phyloP scores from a whole-genome alignment of 2,329 filamentous ascomycete genomes.

The Akanthomyces muscarius region DNA sequence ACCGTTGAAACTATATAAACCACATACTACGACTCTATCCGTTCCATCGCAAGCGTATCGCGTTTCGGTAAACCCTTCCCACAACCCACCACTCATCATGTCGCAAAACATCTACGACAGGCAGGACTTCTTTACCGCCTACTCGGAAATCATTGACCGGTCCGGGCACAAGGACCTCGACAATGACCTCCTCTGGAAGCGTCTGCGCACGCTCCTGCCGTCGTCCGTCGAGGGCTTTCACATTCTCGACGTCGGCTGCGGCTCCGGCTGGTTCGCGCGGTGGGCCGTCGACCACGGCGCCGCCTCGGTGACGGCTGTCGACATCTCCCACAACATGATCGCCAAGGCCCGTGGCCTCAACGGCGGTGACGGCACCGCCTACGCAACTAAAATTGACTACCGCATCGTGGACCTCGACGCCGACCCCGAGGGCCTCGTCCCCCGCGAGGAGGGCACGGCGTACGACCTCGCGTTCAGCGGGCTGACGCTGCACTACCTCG shows the following conservation, averaged over 20 bases:
- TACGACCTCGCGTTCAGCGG: slow-evolving; percentile 40
- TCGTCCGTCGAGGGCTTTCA: slow-evolving; percentile 24
- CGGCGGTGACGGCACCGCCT: slow-evolving; percentile 11
- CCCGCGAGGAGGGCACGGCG: not conserved
- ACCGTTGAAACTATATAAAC: not conserved
- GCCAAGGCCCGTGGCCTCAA: slow-evolving; percentile 30
- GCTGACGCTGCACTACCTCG: slow-evolving; percentile 39
- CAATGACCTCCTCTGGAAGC: slow-evolving; percentile 42
- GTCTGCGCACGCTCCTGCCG: slow-evolving; percentile 38
- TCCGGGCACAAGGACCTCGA: slow-evolving; percentile 35
- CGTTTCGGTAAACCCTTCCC: not conserved
- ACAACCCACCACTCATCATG: slow-evolving; percentile 19
- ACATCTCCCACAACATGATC: slow-evolving; percentile 43
- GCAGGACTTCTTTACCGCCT: slow-evolving; percentile 40
- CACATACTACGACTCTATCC: no score
- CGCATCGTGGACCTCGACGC: slow-evolving; percentile 33
- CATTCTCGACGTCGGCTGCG: slow-evolving; percentile 44
- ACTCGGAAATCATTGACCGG: slow-evolving; percentile 36
- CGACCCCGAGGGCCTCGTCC: slow-evolving; percentile 21
- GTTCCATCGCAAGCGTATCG: not conserved
- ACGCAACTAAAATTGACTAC: slow-evolving; percentile 29
- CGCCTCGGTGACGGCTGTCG: slow-evolving; percentile 33
- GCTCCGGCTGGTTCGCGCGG: slow-evolving; percentile 44
- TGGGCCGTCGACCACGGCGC: slow-evolving; percentile 38
- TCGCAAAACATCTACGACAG: slow-evolving; percentile 41